Base-by-base conservation (phyloP, 495 filamentous ascomycete species). In the Recurvomyces mirabilis region DNA sequence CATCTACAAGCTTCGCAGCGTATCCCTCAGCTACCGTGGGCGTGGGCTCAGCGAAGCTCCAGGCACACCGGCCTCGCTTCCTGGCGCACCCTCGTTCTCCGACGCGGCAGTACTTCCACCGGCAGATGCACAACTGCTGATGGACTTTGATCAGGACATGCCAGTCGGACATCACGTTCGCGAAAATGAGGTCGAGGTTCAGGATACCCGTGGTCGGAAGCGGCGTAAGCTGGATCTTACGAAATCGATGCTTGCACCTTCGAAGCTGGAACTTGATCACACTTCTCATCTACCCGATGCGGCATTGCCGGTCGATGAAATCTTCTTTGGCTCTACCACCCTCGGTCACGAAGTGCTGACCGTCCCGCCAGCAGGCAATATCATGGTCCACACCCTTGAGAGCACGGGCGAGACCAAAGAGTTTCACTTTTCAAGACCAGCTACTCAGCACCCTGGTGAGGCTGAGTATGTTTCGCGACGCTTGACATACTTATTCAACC, bases 151-250 rank as follows among this genome's bases (percentile, higher is more conserved):
- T 36, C 1, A 23, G 40, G 17, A 18, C 7, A n/a, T 29, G 7
- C 26, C 26, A 7, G n/a, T n/a, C 4, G 37, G 25, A 39, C 23
- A 46, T 18, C 20, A 46, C 4, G 38, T 40, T 19, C 55, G 58
- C 5, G 24, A 22, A 13, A 53, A 65, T 62, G 52, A 59, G 56
- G 18, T 32, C 46, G 18, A 52, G 7, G 28, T 64, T 17, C 34
- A 67, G 34, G 68, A 71, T 36, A 41, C 47, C 19, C 48, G 56
- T 2, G 68, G 69, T 5, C 59, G 53, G 14, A 74, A 73, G 55
- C 62, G 69, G 6, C 58, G 50, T 26, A 53, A 56, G 33, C 55
- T 67, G 12, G 58, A 65, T 45, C 47, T 45, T 3, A 41, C 28
- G 24, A 36, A 11, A 14, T 1, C 17, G 26, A 20, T 9, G 39